Base-by-base conservation (phyloP, 345 rosid species). In the Eucalyptus sp. region DNA sequence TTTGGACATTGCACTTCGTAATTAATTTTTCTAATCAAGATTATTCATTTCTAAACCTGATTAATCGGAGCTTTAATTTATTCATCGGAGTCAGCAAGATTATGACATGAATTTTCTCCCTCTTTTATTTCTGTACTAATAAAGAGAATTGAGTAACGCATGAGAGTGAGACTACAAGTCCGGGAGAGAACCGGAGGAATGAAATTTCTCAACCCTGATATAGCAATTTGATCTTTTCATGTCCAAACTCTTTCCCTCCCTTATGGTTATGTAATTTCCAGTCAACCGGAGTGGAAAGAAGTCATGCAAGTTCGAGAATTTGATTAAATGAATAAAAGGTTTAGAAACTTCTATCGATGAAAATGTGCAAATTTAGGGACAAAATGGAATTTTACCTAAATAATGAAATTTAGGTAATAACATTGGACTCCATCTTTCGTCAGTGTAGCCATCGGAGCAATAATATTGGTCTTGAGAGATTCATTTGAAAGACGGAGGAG, bases 291-390 rank as follows among this genome's bases (percentile, higher is more conserved):
- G 20, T 18, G 20, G 27, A 56, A 2, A 56, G 2, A 24, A 58
- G 13, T 58, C n/a, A 10, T n/a, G 9, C 71, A 13, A 64, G 9
- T 2, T 64, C 0, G 1, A 64, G 6, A 68, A 68, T 33, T 33
- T 9, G 13, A 33, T 68, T 68, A 68, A 5, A 68, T 12, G 1
- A 8, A 76, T 37, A 5, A 37, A 76, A 20, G 43, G 4, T 76
- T 37, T 10, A 10, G 25, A 20, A 6, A 1, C 10, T 7, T 76
- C 10, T 1, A 0, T 76, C 0, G 3, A 2, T 0, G 7, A 10
- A 22, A 20, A 76, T 20, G 8, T 10, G 5, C 46, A 20, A 37
- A 76, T 37, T 37, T 37, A 76, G 9, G 18, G 17, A 64, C 4
- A 64, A 64, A 29, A 29, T 29, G 66, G 13, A 60, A 60, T 60